These are phyloP conservation scores for Moringa oleifera DNA, from an alignment of 345 rosid genomes.

Conservation along the genomic window DNA sequence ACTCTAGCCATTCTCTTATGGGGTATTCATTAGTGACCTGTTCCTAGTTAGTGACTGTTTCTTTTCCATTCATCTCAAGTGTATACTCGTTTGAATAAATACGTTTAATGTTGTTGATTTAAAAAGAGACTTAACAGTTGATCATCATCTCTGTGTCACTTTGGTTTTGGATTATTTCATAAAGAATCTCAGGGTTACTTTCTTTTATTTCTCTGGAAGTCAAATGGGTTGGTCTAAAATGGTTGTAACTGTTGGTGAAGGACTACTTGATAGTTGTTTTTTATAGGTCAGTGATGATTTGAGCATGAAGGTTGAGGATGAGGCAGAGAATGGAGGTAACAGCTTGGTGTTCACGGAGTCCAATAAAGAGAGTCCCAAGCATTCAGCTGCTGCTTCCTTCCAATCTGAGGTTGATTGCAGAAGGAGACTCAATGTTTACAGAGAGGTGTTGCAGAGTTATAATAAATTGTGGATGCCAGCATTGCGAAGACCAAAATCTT, in stretches of 20 bases:
- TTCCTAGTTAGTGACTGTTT: too few relatives aligned
- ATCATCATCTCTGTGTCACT: too few relatives aligned
- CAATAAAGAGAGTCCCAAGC: constrained; percentile 7
- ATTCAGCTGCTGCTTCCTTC: constrained; percentile 16
- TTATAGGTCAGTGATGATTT: constrained; percentile 15
- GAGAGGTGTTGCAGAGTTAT: constrained; percentile 41
- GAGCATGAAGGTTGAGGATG: constrained; percentile 15
- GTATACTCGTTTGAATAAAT: too few relatives aligned
- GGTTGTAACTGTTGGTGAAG: background rate
- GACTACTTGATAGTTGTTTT: background rate
- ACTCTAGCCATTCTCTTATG: constrained; percentile 15
- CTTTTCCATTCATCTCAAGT: too few relatives aligned
- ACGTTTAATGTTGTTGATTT: background rate
- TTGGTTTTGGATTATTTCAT: background rate
- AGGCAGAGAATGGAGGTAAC: background rate
- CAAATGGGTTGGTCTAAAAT: background rate
- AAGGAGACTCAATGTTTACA: constrained; percentile 28
- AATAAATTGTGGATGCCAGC: constrained; percentile 19
- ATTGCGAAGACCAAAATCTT: constrained; percentile 36
- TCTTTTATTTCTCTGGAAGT: background rate
- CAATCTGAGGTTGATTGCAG: constrained; percentile 23
- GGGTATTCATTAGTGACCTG: constrained; percentile 13
- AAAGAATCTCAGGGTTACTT: background rate
- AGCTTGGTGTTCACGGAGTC: constrained; percentile 5
- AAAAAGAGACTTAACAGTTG: too few relatives aligned